A percentile compares a stretch with the other conserved stretches of the same genome.
These are phyloP conservation scores for Oryza meridionalis DNA, from an alignment of 176 grass and related monocot species.

Conservation along the genomic window DNA sequence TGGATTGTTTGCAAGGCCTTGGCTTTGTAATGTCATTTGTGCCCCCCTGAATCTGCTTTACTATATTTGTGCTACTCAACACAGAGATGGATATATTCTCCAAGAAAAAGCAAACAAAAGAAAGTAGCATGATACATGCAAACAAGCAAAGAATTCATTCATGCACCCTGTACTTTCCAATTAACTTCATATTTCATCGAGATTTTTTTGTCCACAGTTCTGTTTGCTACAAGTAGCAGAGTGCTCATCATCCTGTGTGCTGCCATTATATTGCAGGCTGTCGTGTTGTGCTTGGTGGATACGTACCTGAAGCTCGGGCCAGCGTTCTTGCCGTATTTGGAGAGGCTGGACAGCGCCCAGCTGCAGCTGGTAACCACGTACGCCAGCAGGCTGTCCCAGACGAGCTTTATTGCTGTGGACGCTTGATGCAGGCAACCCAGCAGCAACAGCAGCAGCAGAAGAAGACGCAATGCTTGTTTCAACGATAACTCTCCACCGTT, in stretches of 20 bases:
- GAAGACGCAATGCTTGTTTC: neutral
- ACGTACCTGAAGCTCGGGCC: slow-evolving; percentile 84
- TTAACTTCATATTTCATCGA: neutral
- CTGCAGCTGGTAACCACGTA: slow-evolving; percentile 52
- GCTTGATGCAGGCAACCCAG: slow-evolving; percentile 10
- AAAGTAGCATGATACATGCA: neutral
- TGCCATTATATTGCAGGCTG: slow-evolving; percentile 44
- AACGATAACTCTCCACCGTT: neutral
- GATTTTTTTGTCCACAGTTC: neutral
- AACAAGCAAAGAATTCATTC: neutral
- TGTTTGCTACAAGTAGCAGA: neutral
- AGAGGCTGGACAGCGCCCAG: slow-evolving; percentile 41
- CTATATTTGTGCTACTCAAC: neutral
- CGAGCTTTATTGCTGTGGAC: slow-evolving; percentile 47
- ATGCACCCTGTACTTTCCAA: neutral
- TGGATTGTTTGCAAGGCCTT: slow-evolving; percentile 4
- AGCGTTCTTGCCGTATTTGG: slow-evolving; percentile 52
- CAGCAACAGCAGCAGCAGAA: neutral
- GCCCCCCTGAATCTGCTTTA: neutral
- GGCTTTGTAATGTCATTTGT: neutral
- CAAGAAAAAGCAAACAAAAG: neutral
- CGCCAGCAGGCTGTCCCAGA: slow-evolving; percentile 61
- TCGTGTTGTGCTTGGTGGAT: slow-evolving; percentile 72
- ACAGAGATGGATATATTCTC: neutral
- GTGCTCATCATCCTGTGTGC: neutral